Evolutionary conservation across 176 grass and related monocot species (phyloP), one percentile per base, ranked within the genome.

Genomic region (Aegilops bicornis): DNA sequence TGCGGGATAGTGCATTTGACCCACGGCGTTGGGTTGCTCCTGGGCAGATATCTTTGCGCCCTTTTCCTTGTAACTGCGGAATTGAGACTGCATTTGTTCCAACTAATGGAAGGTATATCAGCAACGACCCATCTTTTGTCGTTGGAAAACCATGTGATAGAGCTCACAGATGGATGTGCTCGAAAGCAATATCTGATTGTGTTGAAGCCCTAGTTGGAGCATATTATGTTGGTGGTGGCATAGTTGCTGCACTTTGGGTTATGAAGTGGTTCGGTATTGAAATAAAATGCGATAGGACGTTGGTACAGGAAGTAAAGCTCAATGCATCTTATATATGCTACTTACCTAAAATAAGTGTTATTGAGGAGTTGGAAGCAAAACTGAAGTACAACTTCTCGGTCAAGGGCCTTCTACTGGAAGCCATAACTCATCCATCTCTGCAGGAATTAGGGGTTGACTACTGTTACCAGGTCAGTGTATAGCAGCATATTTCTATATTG

Each of bases 141-240:
- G 87, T 95, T 40, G 96, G 91, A 79, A 98, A 98, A 84, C 79
- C 96, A 31, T 98, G 96, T 71, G 93, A 95, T 68, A 91, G 86
- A 90, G 96, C 93, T 68, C 96, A 98, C 87, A 85, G 96, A 64
- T 98, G 96, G 96, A 92, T 98, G 65, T 98, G 96, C 78, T 98
- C 93, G 36, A 98, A 98, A 89, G 88, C 93, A 73, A 70, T 98
- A 91, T 91, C 91, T 82, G 91, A 98, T 90, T 95, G 93, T 86
- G 96, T 92, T 82, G 91, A 98, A 87, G 93, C 91, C 31, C 76
- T 98, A 60, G 94, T 98, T 79, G 96, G 96, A 86, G 96, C 96
- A 84, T 95, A 98, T 76, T 98, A 89, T 90, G 77, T 94, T 73
- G 86, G 91, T 74, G 91, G 96, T 86, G 96, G 93, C 47, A 89